Percentiles rank a stretch among this genome's conserved stretches.
These are phyloP conservation scores for Theileria parva DNA, from an alignment of 169 alveolate genomes.

Conservation along the genomic window DNA sequence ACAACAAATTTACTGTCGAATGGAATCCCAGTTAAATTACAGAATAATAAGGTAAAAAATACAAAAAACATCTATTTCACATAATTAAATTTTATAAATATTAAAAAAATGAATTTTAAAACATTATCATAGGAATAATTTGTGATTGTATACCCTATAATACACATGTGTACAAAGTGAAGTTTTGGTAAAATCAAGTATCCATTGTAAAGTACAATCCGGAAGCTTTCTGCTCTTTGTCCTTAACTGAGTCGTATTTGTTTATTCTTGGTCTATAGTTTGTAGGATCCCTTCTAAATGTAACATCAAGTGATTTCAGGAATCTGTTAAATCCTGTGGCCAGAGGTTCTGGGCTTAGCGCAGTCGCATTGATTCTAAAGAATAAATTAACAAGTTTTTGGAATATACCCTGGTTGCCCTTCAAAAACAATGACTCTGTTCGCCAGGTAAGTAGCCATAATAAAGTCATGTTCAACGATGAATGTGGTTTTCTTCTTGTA, in stretches of 20 bases:
- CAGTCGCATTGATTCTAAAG: slow-evolving; percentile 57
- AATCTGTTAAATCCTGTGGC: slow-evolving; percentile 92
- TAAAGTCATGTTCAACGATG: slow-evolving; percentile 99
- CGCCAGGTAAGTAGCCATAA: slow-evolving; percentile 99
- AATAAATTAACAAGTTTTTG: background rate
- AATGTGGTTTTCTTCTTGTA: slow-evolving; percentile 97
- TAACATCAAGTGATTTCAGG: slow-evolving; percentile 92
- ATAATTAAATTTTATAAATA: background rate
- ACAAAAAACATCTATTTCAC: slow-evolving; percentile 4
- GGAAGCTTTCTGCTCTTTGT: slow-evolving; percentile 96
- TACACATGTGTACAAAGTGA: slow-evolving; percentile 9
- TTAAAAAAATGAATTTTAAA: background rate
- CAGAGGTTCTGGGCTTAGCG: slow-evolving; percentile 81
- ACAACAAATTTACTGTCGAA: background rate
- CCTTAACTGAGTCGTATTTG: slow-evolving; percentile 95
- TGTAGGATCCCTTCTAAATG: slow-evolving; percentile 98
- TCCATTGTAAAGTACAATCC: slow-evolving; percentile 95
- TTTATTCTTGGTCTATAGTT: slow-evolving; percentile 99
- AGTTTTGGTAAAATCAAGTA: slow-evolving; percentile 52
- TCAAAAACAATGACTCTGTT: slow-evolving; percentile 98
- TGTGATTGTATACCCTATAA: slow-evolving; percentile 6
- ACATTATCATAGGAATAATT: background rate
- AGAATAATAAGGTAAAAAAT: background rate
- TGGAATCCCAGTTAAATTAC: slow-evolving; percentile 9
- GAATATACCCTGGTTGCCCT: slow-evolving; percentile 94